Base-by-base conservation (phyloP, 2,329 filamentous ascomycete species). In the Geosmithia morbida region DNA sequence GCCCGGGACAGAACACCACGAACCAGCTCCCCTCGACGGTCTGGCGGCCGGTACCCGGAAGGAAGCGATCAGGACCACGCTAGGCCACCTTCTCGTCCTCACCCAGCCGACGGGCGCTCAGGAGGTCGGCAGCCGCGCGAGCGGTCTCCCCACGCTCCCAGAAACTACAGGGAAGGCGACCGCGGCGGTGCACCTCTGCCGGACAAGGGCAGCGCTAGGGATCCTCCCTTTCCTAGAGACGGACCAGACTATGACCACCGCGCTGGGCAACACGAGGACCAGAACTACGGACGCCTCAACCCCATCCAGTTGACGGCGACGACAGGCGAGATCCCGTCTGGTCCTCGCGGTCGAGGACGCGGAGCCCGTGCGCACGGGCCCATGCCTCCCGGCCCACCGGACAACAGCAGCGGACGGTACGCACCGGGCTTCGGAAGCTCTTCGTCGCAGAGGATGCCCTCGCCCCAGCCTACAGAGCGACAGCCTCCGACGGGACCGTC, bases 271-370 rank as follows among this genome's bases (percentile, higher is more conserved):
- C 71, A 75, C 50, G 72, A 78, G 52, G 78, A 83, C 57, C 73
- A 75, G 16, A 78, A 75, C 48, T 81, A 81, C 54, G 79, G 79
- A 26, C 74, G 79, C 2, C 65, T 83, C 44, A 81, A 77, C 51
- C 63, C 71, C 2, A 68, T 72, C 45, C 65, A 70, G 45, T 65
- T 67, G 20, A 59, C 67, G n/a, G n/a, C n/a, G n/a, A n/a, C n/a
- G n/a, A n/a, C n/a, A 30, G 55, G 68, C 59, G 50, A 51, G 5
- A 69, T 73, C 41, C 77, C 77, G 3, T 71, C 72, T n/a, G 78
- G 75, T 2, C 76, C 77, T 16, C 69, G 71, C 46, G 72, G 67
- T 52, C 72, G 68, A 55, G 74, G 68, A 49, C 66, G 63, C 50
- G 68, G 63, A 53, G 61, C 62, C 43, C 57, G 61, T 43, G 22